Percentiles rank a stretch among this genome's conserved stretches.
These are phyloP conservation scores for Fagus crenata DNA, from an alignment of 306 rosid species.

Conservation along the genomic window DNA sequence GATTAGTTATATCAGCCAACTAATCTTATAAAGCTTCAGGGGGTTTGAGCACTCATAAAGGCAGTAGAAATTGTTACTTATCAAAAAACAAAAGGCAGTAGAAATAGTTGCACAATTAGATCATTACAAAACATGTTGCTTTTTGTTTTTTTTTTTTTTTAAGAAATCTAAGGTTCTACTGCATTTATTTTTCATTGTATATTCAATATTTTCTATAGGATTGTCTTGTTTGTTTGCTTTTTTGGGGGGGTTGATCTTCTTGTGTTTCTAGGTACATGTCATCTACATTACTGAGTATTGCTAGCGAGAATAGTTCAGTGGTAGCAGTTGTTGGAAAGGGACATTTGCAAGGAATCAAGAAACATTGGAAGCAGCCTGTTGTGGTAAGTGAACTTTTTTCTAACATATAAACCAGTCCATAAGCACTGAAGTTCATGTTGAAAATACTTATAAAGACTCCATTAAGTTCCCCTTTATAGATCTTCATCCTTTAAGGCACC, in stretches of 20 bases:
- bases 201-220: neutral
- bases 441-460: neutral
- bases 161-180: neutral
- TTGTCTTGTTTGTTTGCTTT: neutral
- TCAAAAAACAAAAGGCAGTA: neutral
- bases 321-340: slow-evolving; percentile 97
- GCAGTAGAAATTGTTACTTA: neutral
- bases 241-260: slow-evolving; percentile 7
- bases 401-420: neutral
- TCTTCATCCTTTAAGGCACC: neutral
- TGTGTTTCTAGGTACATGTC: slow-evolving; percentile 75
- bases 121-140: neutral
- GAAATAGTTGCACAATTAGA: neutral
- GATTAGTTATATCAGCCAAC: neutral
- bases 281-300: slow-evolving; percentile 60
- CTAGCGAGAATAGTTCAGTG: slow-evolving; percentile 59
- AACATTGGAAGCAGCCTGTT: slow-evolving; percentile 86
- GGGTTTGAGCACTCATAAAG: neutral
- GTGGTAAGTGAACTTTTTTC: slow-evolving; percentile 47
- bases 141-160: neutral
- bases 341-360: slow-evolving; percentile 85
- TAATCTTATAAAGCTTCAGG: neutral
- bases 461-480: neutral
- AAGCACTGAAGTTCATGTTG: neutral
- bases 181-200: neutral